These are phyloP conservation scores for Gymnopilus junonius DNA, from an alignment of 768 basidiomycete genomes.

Conservation along the genomic window DNA sequence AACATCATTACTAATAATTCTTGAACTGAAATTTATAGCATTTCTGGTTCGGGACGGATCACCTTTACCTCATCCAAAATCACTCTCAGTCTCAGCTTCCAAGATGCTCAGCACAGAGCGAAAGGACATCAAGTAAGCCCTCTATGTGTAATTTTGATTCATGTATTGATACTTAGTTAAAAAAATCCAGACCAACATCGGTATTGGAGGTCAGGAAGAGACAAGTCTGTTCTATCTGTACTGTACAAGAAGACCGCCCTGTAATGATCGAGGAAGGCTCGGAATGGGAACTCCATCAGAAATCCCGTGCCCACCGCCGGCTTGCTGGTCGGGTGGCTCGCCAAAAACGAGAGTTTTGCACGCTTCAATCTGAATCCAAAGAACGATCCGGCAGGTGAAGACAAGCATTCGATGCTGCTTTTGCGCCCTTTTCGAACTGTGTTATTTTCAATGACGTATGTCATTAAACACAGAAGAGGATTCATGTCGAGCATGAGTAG, in stretches of 20 bases:
- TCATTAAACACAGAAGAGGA: neutral
- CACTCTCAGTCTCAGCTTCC: constrained; percentile 58
- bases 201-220: constrained; percentile 61
- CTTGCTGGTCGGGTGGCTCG: constrained; percentile 32
- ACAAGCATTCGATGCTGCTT: neutral
- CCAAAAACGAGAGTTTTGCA: neutral
- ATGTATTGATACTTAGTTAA: constrained; percentile 2
- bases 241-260: constrained; percentile 56
- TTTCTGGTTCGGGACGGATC: constrained; percentile 9
- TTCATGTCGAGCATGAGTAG: neutral
- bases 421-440: neutral
- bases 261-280: constrained; percentile 64
- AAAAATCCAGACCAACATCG: constrained; percentile 63
- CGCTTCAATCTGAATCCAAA: neutral
- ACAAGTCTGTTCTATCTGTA: constrained; percentile 66
- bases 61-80: constrained; percentile 56
- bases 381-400: neutral
- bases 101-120: constrained; percentile 50
- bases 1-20: neutral
- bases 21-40: constrained; percentile 2
- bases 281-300: constrained; percentile 61
- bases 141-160: constrained; percentile 20
- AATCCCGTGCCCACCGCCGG: constrained; percentile 60
- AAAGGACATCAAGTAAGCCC: constrained; percentile 50
- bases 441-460: neutral